phyloP scores from a whole-genome alignment of 192 early-diverging fungal species.

The Gryganskiella cystojenkinii region DNA sequence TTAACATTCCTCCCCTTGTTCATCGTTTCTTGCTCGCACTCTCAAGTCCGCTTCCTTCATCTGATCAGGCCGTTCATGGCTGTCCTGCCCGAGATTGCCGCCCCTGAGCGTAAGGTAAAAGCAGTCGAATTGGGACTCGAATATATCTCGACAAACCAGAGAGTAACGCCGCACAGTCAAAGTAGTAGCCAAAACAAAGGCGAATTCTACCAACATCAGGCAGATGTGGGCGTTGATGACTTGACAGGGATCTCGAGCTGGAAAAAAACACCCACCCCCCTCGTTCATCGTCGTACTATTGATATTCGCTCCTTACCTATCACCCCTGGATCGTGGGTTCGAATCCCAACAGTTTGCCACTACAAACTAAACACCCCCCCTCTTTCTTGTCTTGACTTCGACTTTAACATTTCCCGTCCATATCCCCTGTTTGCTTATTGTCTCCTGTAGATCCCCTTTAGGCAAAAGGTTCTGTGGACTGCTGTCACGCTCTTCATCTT shows the following conservation, averaged over 20 bases:
- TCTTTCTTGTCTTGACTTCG: too few species aligned
- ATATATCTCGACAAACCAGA: background rate
- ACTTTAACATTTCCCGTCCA: too few species aligned
- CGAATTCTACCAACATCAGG: too few species aligned
- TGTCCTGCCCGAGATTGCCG: constrained; percentile 96
- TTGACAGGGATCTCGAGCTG: too few species aligned
- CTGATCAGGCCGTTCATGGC: constrained; percentile 98
- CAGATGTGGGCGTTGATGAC: too few species aligned
- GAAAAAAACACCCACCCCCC: too few species aligned
- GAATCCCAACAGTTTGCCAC: too few species aligned
- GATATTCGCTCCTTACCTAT: too few species aligned
- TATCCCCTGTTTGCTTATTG: background rate
- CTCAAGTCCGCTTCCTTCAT: constrained; percentile 92
- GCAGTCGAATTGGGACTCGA: background rate
- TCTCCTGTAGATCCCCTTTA: constrained; percentile 84
- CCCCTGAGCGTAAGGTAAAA: constrained; percentile 96
- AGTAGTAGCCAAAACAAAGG: background rate
- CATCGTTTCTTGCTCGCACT: constrained; percentile 22
- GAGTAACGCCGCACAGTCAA: constrained; percentile 2
- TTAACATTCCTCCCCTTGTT: constrained; percentile 14
- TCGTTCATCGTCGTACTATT: too few species aligned
- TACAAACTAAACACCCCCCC: too few species aligned
- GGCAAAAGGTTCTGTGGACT: constrained; percentile 99
- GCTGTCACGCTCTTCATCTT: constrained; percentile 99
- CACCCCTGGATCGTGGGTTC: too few species aligned